A percentile compares a stretch with the other conserved stretches of the same genome.
Conservation (phyloP, 2,329 filamentous ascomycete genomes). For the Neofusicoccum umdonicola region DNA sequence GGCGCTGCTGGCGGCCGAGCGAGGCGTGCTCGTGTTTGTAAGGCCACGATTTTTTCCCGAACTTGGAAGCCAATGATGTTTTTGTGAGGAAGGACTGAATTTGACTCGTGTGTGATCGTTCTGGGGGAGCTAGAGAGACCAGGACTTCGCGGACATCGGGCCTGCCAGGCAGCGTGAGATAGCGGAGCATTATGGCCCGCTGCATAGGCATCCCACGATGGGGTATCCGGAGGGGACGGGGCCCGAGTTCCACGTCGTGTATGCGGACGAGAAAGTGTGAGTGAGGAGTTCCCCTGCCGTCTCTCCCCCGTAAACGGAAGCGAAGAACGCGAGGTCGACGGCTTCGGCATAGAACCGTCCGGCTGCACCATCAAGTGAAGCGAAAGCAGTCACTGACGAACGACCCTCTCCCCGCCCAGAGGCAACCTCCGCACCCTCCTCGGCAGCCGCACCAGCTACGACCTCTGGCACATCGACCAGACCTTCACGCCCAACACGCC, state of each 20-base stretch:
- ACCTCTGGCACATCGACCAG: conserved; percentile 14
- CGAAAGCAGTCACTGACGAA: neutral
- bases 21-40: conserved; percentile 50
- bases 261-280: conserved; percentile 11
- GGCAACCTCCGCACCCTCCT: conserved; percentile 11
- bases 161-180: conserved; percentile 44
- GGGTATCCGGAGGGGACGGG: neutral
- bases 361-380: neutral
- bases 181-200: conserved; percentile 43
- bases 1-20: conserved; percentile 40
- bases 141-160: conserved; percentile 49
- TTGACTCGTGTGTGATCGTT: neutral
- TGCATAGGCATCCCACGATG: conserved; percentile 8
- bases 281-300: neutral
- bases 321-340: too few species aligned
- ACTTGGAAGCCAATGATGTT: too few species aligned
- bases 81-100: neutral
- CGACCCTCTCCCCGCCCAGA: neutral
- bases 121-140: conserved; percentile 27
- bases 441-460: neutral
- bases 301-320: too few species aligned
- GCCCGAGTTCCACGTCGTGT: conserved; percentile 10
- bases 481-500: conserved; percentile 7
- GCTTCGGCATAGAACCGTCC: too few species aligned
- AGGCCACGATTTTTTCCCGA: conserved; percentile 18